A percentile compares a stretch with the other conserved stretches of the same genome.
These are phyloP conservation scores for Pseudotsuga menziesii DNA, from an alignment of 75 land plant genomes.

Conservation along the genomic window DNA sequence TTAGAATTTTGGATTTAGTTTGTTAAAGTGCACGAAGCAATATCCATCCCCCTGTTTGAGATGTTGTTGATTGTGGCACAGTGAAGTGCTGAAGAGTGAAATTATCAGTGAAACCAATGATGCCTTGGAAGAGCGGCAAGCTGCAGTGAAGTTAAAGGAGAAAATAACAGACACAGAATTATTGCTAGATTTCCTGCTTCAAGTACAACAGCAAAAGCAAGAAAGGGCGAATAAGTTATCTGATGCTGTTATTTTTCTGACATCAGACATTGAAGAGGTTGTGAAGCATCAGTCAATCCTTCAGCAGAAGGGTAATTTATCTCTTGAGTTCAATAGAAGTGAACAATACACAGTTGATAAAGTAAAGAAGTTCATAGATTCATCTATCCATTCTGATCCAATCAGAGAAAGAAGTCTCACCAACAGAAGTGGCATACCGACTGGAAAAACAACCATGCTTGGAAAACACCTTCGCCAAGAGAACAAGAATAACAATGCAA, in stretches of 20 bases:
- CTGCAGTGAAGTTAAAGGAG: slow-evolving; percentile 58
- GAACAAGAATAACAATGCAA: background rate
- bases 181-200: slow-evolving; percentile 59
- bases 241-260: slow-evolving; percentile 33
- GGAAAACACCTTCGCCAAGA: slow-evolving; percentile 14
- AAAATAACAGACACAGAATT: slow-evolving; percentile 59
- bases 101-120: slow-evolving; percentile 59
- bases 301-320: slow-evolving; percentile 19
- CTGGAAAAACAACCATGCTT: slow-evolving; percentile 11
- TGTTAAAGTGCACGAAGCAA: background rate
- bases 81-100: slow-evolving; percentile 69
- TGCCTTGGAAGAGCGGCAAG: slow-evolving; percentile 58
- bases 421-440: background rate
- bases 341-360: slow-evolving; percentile 12
- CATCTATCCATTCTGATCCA: slow-evolving; percentile 5
- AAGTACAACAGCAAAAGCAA: slow-evolving; percentile 55
- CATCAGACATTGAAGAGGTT: slow-evolving; percentile 61
- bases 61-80: slow-evolving; percentile 13
- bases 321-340: slow-evolving; percentile 13
- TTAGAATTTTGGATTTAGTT: no score
- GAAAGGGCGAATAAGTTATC: slow-evolving; percentile 47
- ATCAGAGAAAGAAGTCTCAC: slow-evolving; percentile 7
- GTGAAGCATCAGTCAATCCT: slow-evolving; percentile 26
- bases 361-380: background rate
- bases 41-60: slow-evolving; percentile 8